Percentiles rank a stretch among this genome's conserved stretches.
These are phyloP conservation scores for Sporothrix humicola DNA, from an alignment of 2,329 filamentous ascomycete species.

Conservation along the genomic window DNA sequence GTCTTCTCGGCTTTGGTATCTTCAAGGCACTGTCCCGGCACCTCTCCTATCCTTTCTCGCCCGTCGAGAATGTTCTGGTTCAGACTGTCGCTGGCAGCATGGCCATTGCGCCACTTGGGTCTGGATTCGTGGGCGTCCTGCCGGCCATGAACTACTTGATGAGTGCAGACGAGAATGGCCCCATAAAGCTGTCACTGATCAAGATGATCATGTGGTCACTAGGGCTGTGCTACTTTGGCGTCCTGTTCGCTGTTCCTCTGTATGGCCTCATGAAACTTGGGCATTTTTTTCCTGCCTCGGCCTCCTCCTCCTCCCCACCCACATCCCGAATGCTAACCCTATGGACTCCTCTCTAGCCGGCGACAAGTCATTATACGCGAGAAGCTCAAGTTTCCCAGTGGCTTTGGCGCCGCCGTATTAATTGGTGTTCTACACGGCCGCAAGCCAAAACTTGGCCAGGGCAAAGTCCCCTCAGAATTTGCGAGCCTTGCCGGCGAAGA, in stretches of 20 bases:
- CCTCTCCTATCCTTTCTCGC: constrained; percentile 81
- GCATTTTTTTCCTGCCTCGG: background rate
- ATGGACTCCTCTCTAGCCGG: constrained; percentile 52
- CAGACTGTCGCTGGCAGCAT: constrained; percentile 95
- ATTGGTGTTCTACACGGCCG: constrained; percentile 84
- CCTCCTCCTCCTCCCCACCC: background rate
- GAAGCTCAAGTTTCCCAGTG: constrained; percentile 90
- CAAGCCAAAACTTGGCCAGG: constrained; percentile 25
- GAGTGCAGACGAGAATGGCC: constrained; percentile 76
- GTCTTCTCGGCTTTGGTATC: constrained; percentile 90
- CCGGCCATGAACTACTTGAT: constrained; percentile 90
- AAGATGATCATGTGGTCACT: constrained; percentile 89
- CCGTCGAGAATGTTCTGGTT: constrained; percentile 94
- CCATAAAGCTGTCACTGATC: constrained; percentile 71
- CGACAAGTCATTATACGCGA: constrained; percentile 92
- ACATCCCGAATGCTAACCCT: background rate
- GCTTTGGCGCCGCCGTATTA: constrained; percentile 92
- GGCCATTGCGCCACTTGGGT: constrained; percentile 94
- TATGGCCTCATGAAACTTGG: constrained; percentile 39
- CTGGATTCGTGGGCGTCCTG: constrained; percentile 94
- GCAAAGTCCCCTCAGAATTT: constrained; percentile 39
- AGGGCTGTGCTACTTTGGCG: constrained; percentile 94
- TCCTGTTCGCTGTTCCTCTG: constrained; percentile 93
- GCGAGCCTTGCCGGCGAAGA: constrained; percentile 41
- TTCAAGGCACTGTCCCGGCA: constrained; percentile 80